Conservation (phyloP, 305 asterid genomes). For the Fraxinus greggii region DNA sequence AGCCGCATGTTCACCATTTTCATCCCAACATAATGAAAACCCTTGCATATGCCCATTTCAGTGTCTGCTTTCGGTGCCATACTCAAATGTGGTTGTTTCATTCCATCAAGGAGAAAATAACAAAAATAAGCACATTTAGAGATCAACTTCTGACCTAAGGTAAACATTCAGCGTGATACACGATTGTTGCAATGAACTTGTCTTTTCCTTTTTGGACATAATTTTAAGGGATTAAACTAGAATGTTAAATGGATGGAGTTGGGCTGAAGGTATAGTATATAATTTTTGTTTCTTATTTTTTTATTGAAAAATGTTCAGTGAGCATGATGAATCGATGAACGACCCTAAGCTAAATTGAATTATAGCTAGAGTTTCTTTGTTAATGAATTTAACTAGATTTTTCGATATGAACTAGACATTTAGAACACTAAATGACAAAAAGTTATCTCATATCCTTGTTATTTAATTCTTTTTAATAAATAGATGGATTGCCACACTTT, state of each 20-base stretch:
- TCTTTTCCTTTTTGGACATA: too few relatives aligned
- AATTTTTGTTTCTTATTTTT: too few relatives aligned
- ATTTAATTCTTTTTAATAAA: too few relatives aligned
- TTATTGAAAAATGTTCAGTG: too few relatives aligned
- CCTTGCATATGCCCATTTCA: not conserved
- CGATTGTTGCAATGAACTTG: not conserved
- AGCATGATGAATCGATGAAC: too few relatives aligned
- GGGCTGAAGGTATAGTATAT: too few relatives aligned
- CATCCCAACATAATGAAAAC: not conserved
- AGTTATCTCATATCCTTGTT: not conserved
- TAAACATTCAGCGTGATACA: not conserved
- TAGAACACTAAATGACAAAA: too few relatives aligned
- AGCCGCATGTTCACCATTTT: conserved; percentile 3
- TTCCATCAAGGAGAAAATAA: not conserved
- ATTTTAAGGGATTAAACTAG: not conserved
- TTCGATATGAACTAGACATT: too few relatives aligned
- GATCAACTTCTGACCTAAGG: not conserved
- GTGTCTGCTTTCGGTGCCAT: not conserved
- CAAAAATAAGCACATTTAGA: not conserved
- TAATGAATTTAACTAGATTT: too few relatives aligned
- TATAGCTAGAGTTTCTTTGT: too few relatives aligned
- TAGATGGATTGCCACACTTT: not conserved
- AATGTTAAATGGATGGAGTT: too few relatives aligned
- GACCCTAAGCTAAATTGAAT: not conserved
- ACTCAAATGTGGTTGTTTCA: not conserved